Conservation (phyloP, 495 filamentous ascomycete genomes). For the Xylaria grammica region DNA sequence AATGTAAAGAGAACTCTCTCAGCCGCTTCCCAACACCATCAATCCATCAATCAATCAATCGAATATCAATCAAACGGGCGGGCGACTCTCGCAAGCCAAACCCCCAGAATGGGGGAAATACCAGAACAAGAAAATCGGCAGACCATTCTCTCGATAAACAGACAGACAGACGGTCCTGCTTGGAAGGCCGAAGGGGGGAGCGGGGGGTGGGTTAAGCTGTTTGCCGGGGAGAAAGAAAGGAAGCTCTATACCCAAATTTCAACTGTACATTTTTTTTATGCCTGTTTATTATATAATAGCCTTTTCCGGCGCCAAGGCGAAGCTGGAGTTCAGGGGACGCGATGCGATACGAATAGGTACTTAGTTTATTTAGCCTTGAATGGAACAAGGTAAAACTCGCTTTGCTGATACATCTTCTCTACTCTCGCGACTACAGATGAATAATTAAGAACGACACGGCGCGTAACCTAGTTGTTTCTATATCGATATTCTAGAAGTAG, state of each 20-base stretch:
- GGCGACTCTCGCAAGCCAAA: too few relatives aligned
- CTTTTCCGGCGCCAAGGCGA: not conserved
- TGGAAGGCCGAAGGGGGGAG: too few relatives aligned
- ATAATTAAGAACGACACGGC: not conserved
- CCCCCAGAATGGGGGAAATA: too few relatives aligned
- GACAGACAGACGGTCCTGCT: too few relatives aligned
- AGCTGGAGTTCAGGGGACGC: not conserved
- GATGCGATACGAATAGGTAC: not conserved
- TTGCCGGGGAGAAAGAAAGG: not conserved
- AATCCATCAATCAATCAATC: too few relatives aligned
- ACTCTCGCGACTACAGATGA: too few relatives aligned
- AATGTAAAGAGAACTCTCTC: constrained; percentile 12
- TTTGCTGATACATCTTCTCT: too few relatives aligned
- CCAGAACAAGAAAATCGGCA: not conserved
- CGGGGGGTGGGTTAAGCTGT: too few relatives aligned
- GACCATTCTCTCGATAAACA: not conserved
- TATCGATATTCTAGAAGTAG: too few relatives aligned
- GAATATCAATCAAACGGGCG: too few relatives aligned
- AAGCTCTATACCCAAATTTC: constrained; percentile 12
- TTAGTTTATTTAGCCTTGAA: not conserved
- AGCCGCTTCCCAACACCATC: too few relatives aligned
- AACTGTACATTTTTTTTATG: constrained; percentile 1
- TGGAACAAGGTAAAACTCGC: not conserved
- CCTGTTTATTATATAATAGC: constrained; percentile 1
- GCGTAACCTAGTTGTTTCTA: too few relatives aligned